A percentile compares a stretch with the other conserved stretches of the same genome.
These are phyloP conservation scores for Neltuma alba DNA, from an alignment of 306 rosid species.

Conservation along the genomic window DNA sequence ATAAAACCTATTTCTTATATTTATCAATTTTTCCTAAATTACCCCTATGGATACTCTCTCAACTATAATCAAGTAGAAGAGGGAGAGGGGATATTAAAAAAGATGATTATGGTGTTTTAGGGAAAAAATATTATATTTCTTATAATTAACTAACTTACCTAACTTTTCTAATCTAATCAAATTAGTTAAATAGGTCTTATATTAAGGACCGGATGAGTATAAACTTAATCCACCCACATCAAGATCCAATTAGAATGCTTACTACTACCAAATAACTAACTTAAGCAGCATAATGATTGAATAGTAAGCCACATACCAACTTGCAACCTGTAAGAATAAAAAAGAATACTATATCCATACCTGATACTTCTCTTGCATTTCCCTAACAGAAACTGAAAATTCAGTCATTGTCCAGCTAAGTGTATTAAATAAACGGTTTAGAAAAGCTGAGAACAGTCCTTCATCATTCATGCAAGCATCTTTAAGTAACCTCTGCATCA, in stretches of 20 bases:
- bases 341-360: constrained; percentile 32
- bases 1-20: too few relatives aligned
- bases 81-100: too few relatives aligned
- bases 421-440: constrained; percentile 92
- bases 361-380: constrained; percentile 96
- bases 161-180: too few relatives aligned
- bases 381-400: constrained; percentile 90
- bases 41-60: too few relatives aligned
- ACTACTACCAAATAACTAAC: constrained; percentile 21
- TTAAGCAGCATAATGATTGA: constrained; percentile 23
- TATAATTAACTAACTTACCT: too few relatives aligned
- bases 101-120: too few relatives aligned
- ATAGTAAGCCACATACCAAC: constrained; percentile 16
- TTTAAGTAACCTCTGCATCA: constrained; percentile 72
- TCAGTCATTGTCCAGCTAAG: constrained; percentile 99
- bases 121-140: too few relatives aligned
- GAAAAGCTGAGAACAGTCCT: constrained; percentile 86
- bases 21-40: too few relatives aligned
- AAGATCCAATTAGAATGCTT: background rate
- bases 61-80: too few relatives aligned
- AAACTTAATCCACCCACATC: background rate
- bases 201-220: too few relatives aligned
- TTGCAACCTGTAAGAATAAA: background rate
- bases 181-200: too few relatives aligned
- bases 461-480: constrained; percentile 79